Conservation (phyloP, 352 stramenopile genomes). For the Pythium utonaiense region DNA sequence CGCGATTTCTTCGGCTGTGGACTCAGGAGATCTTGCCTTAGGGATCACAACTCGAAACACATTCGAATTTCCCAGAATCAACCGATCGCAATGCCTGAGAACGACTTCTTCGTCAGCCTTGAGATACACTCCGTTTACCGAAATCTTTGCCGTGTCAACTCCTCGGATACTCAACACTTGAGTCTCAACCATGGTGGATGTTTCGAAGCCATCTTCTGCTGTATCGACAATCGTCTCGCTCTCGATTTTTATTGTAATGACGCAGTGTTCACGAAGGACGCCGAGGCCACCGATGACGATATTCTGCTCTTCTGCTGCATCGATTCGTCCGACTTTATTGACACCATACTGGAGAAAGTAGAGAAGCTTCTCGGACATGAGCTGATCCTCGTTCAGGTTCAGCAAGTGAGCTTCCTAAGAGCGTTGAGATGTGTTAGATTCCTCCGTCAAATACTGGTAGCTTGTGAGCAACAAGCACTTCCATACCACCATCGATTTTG, state of each 20-base stretch:
- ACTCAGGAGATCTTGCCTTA: constrained; percentile 26
- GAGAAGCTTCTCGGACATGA: constrained; percentile 80
- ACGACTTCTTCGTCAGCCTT: constrained; percentile 28
- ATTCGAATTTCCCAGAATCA: constrained; percentile 77
- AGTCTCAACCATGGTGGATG: neutral
- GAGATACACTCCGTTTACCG: constrained; percentile 63
- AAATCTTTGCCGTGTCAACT: constrained; percentile 51
- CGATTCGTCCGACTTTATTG: constrained; percentile 62
- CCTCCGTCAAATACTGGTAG: neutral
- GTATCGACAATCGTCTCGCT: neutral
- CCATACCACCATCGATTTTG: constrained; percentile 42
- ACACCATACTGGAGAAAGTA: constrained; percentile 68
- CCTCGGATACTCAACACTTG: constrained; percentile 31
- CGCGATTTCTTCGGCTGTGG: constrained; percentile 28
- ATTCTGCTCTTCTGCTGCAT: constrained; percentile 61
- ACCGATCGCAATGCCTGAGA: constrained; percentile 61
- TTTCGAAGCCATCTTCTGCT: neutral
- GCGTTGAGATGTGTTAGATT: neutral
- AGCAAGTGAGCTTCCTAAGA: constrained; percentile 66
- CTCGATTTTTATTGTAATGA: constrained; percentile 13
- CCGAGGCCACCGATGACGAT: constrained; percentile 78
- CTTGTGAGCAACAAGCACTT: neutral
- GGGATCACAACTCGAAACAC: constrained; percentile 76
- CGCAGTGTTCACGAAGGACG: constrained; percentile 75
- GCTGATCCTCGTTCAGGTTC: constrained; percentile 86